Base-by-base conservation (phyloP, 257 asterid species). In the Henckelia pumila region DNA sequence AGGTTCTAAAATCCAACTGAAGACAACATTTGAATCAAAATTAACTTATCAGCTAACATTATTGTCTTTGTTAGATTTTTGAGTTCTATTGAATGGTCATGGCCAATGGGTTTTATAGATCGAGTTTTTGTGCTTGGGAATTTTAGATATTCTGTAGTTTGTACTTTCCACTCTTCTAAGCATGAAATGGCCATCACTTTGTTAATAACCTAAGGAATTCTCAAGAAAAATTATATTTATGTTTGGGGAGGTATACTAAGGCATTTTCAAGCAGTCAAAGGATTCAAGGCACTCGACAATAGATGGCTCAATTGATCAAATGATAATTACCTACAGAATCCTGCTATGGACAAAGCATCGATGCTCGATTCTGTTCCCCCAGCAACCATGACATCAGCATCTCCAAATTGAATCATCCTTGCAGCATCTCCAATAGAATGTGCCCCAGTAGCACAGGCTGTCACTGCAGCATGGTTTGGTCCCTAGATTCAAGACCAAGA, bases 371-470 rank as follows among this genome's bases (percentile, higher is more conserved):
- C 97, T 52, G 99, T 93, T 59, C 99, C 99, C 8, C 99, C 97
- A 0, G 99, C 95, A 78, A 93, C 92, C 97, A 90, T 93, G 65
- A 90, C 99, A 79, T 90, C 92, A 70, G 81, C 96, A 86, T 90
- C 99, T 56, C 99, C 99, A 74, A 85, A 87, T 65, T 82, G 99
- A 75, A 93, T 93, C 97, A 93, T 93, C 85, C 96, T 88, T 32
- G 86, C 72, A 53, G 97, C 96, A 79, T 93, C 99, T 70, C 99
- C 99, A 59, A 93, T 83, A 33, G 89, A 93, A 80, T 93, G 97
- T 35, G 99, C 95, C 75, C 97, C 99, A 37, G 99, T 90, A 49
- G 99, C 99, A 83, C 99, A 90, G 69, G 99, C 99, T 80, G 97
- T 93, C 75, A 90, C 97, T 81, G 99, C 92, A 72, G 99, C 95